Evolutionary conservation across 345 rosid genomes (phyloP).

Genomic region (Crucihimalaya himalaica): DNA sequence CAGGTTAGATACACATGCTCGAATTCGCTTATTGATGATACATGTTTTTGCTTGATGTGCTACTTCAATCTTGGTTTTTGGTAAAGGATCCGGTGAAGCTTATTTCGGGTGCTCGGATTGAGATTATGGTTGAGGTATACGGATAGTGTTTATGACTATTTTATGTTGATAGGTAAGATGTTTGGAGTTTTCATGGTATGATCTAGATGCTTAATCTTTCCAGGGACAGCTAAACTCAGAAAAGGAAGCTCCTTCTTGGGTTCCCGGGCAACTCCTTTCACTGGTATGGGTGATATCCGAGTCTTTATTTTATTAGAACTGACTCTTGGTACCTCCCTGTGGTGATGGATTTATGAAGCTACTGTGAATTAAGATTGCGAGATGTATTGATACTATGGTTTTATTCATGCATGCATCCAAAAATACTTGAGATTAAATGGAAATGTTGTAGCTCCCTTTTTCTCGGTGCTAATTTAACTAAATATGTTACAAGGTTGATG

Average conservation of each 20-base stretch:
- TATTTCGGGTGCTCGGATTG: conserved; percentile 74
- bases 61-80: conserved; percentile 13
- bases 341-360: conserved; percentile 10
- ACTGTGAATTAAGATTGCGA: neutral
- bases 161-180: conserved; percentile 25
- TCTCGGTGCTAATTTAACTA: conserved; percentile 28
- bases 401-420: neutral
- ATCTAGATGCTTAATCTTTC: conserved; percentile 29
- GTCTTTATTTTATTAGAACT: neutral
- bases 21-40: neutral
- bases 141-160: neutral
- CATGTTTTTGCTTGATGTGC: neutral
- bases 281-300: conserved; percentile 51
- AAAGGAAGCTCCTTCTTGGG: conserved; percentile 52
- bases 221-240: conserved; percentile 50
- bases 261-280: conserved; percentile 54
- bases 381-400: neutral
- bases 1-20: conserved; percentile 48
- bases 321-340: neutral
- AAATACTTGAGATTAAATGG: neutral
- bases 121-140: conserved; percentile 79
- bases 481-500: conserved; percentile 70
- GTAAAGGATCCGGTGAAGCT: conserved; percentile 65
- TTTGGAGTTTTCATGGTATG: conserved; percentile 2
- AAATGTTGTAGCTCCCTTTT: conserved; percentile 5